Percentiles rank a stretch among this genome's conserved stretches.
phyloP scores from a whole-genome alignment of 2,329 filamentous ascomycete species.

The Sarocladium brachiariae region DNA sequence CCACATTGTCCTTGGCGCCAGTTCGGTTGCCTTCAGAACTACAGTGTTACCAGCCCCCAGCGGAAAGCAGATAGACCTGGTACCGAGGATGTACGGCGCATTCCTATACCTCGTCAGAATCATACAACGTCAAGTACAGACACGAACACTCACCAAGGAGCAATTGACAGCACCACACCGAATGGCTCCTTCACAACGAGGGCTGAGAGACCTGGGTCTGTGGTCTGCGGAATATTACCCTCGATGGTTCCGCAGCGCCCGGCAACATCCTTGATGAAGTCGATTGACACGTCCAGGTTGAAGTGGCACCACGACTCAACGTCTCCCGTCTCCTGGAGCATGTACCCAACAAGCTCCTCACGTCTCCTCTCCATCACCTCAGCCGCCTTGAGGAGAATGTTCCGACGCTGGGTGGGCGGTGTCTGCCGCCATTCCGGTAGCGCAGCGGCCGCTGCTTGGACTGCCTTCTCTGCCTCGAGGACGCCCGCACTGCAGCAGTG shows the following conservation, averaged over 20 bases:
- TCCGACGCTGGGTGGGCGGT: constrained; percentile 53
- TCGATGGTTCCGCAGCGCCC: constrained; percentile 32
- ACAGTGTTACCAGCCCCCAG: constrained; percentile 73
- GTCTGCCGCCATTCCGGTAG: constrained; percentile 63
- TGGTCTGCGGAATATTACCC: constrained; percentile 25
- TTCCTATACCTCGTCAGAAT: constrained; percentile 36
- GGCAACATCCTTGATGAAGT: constrained; percentile 36
- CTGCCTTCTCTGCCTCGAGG: constrained; percentile 46
- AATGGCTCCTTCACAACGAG: constrained; percentile 69
- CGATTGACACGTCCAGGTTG: constrained; percentile 28
- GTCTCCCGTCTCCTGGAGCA: constrained; percentile 43
- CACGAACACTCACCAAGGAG: constrained; percentile 60
- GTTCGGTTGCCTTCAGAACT: constrained; percentile 65
- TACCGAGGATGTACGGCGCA: constrained; percentile 47
- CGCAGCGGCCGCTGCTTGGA: constrained; percentile 53
- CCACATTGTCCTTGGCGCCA: constrained; percentile 57
- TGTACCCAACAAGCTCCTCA: constrained; percentile 54
- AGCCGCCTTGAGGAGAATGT: constrained; percentile 64
- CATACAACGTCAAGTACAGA: neutral
- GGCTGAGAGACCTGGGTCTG: constrained; percentile 34
- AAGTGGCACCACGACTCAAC: constrained; percentile 32
- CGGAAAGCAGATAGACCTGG: constrained; percentile 52
- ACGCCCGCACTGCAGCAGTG: constrained; percentile 51
- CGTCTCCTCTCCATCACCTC: constrained; percentile 53
- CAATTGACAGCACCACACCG: constrained; percentile 72